These are phyloP conservation scores for Pseudomassariella vexata DNA, from an alignment of 2,329 filamentous ascomycete species.

Conservation along the genomic window DNA sequence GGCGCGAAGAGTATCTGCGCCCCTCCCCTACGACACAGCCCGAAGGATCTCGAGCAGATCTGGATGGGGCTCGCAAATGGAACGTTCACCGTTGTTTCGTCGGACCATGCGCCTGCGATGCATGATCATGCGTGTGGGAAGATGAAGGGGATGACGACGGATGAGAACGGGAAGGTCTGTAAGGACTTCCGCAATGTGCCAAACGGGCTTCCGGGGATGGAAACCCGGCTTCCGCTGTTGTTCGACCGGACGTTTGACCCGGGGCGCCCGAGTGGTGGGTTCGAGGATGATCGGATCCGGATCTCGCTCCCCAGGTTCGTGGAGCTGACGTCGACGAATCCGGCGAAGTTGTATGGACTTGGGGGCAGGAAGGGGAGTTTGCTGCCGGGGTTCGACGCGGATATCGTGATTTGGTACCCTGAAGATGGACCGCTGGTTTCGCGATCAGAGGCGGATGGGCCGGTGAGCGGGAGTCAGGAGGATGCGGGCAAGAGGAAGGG, in stretches of 20 bases:
- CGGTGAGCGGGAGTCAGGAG: conserved; percentile 3
- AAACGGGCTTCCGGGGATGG: conserved; percentile 9
- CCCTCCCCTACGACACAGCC: conserved; percentile 41
- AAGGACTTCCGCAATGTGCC: conserved; percentile 8
- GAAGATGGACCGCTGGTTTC: conserved; percentile 5
- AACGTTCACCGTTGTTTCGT: conserved; percentile 48
- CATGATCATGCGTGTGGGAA: conserved; percentile 10
- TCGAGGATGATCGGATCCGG: conserved; percentile 8
- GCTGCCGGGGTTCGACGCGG: conserved; percentile 10
- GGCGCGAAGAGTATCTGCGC: conserved; percentile 51
- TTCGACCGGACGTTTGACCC: conserved; percentile 10
- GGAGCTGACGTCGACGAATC: conserved; percentile 23
- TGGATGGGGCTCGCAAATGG: conserved; percentile 46
- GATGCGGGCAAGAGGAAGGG: neutral
- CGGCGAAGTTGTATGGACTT: conserved; percentile 9
- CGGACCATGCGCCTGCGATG: conserved; percentile 14
- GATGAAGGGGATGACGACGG: conserved; percentile 5
- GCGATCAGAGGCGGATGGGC: conserved; percentile 6
- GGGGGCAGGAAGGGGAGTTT: conserved; percentile 9
- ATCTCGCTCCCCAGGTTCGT: conserved; percentile 10
- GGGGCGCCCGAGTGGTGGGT: conserved; percentile 1
- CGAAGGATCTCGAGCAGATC: conserved; percentile 42
- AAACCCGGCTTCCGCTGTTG: conserved; percentile 9
- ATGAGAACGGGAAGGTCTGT: conserved; percentile 2
- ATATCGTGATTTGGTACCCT: conserved; percentile 12